Percentiles rank a stretch among this genome's conserved stretches.
Conservation (phyloP, 1,284 basidiomycete genomes). For the Pseudozyma sp. region DNA sequence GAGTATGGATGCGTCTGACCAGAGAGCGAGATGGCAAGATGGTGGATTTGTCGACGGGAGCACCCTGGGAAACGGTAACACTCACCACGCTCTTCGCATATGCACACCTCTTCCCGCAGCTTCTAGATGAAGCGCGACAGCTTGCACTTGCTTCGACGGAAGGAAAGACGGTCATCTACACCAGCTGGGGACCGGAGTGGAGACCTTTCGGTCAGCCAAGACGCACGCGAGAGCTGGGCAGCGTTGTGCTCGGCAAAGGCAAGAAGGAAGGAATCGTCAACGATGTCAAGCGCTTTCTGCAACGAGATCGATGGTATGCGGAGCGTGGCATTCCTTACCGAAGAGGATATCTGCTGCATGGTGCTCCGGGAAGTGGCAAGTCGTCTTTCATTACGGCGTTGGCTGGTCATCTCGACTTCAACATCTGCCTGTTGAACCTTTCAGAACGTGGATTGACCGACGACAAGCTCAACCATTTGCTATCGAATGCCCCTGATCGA, state of each 20-base stretch:
- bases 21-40: constrained; percentile 82
- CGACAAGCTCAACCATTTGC: constrained; percentile 92
- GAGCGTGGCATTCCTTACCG: constrained; percentile 98
- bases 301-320: constrained; percentile 91
- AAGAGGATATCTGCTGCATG: constrained; percentile 92
- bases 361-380: constrained; percentile 97
- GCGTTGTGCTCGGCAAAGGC: constrained; percentile 88
- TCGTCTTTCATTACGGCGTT: constrained; percentile 98
- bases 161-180: constrained; percentile 95
- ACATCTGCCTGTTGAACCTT: constrained; percentile 95
- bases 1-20: constrained; percentile 92
- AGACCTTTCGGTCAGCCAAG: constrained; percentile 92
- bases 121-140: constrained; percentile 88
- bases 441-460: constrained; percentile 96
- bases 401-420: constrained; percentile 87
- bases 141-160: constrained; percentile 87
- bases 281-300: constrained; percentile 86
- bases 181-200: constrained; percentile 97
- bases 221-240: constrained; percentile 84
- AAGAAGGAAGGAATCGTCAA: constrained; percentile 81
- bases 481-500: constrained; percentile 92
- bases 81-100: constrained; percentile 91
- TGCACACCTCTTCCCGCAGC: constrained; percentile 80
- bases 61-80: constrained; percentile 97
- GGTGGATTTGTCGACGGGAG: constrained; percentile 88